Evolutionary conservation across 176 grass and related monocot genomes (phyloP), one percentile per base, ranked within the genome.

Genomic region (Raddia guianensis): DNA sequence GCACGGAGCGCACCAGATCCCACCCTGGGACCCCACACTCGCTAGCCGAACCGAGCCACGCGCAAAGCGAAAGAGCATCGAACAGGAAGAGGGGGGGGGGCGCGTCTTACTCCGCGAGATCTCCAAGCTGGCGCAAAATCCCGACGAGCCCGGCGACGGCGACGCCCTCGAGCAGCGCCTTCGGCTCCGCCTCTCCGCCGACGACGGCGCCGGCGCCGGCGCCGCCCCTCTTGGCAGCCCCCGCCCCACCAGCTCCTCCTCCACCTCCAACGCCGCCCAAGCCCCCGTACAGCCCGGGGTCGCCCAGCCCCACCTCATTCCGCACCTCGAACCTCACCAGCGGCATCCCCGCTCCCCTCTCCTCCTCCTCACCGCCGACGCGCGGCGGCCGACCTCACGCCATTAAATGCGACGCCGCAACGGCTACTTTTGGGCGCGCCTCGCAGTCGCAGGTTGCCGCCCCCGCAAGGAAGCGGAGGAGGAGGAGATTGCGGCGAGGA

Each of bases 61-160:
- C 56, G 1, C 10, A 40, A 66, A 80, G 37, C 37, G 37, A 52
- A 18, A 45, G 45, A 62, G 76, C 11, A 45, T 4, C 5, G 67
- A 7, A 2, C 49, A 32, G 3, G 13, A n/a, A 57, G 45, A 2
- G 0, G 42, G 3, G 14, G 3, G 65, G 16, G 5, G 59, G 58
- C 8, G 27, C 37, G 21, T 49, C 86, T 90, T 86, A 99, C 97
- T 99, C 97, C 5, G 97, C 85, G 65, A 99, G 90, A 91, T 99
- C 97, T 77, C 97, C 97, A 50, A 99, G 90, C 91, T 99, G 97
- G 76, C 97, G 88, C 82, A 99, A 87, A 84, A 99, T 91, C 82
- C 97, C 97, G 73, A 99, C 97, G 82, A 99, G 90, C 5, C 97
- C 97, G 12, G 97, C 90, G 71, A 99, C 97, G 68, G 97, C 93